Conservation (phyloP, 176 grass and related monocot species). For the Poa pratensis region DNA sequence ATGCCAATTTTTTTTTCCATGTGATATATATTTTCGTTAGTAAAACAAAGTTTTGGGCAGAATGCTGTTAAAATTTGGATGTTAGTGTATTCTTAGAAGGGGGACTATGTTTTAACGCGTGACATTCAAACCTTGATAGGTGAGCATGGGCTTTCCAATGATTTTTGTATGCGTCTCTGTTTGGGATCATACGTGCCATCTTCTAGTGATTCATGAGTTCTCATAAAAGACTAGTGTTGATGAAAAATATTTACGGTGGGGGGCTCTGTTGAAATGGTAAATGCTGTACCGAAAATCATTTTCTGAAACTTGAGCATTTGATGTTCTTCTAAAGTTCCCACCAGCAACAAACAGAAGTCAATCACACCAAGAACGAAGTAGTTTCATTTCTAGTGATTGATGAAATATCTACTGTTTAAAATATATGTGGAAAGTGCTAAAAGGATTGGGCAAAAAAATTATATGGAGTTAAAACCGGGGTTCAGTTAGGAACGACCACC, state of each 20-base stretch:
- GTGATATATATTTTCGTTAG: neutral
- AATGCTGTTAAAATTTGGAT: neutral
- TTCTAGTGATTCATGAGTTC: neutral
- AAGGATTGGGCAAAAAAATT: too few species aligned
- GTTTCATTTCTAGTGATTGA: neutral
- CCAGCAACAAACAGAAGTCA: neutral
- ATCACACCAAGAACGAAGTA: neutral
- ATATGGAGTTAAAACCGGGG: too few species aligned
- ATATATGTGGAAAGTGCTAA: too few species aligned
- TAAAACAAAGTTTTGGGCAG: neutral
- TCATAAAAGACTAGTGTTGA: neutral
- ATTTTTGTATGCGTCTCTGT: neutral
- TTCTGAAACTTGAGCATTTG: conserved; percentile 2
- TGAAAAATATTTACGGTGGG: neutral
- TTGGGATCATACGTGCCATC: neutral
- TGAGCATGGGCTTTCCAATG: neutral
- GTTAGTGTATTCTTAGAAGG: neutral
- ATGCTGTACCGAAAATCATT: neutral
- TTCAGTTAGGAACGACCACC: too few species aligned
- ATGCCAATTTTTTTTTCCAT: neutral
- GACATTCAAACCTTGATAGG: neutral
- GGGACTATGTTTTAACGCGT: neutral
- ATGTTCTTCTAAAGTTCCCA: neutral
- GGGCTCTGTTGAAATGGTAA: neutral
- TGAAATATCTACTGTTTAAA: too few species aligned